Evolutionary conservation across 495 filamentous ascomycete species (phyloP).

Genomic region (Lentithecium fluviatile): DNA sequence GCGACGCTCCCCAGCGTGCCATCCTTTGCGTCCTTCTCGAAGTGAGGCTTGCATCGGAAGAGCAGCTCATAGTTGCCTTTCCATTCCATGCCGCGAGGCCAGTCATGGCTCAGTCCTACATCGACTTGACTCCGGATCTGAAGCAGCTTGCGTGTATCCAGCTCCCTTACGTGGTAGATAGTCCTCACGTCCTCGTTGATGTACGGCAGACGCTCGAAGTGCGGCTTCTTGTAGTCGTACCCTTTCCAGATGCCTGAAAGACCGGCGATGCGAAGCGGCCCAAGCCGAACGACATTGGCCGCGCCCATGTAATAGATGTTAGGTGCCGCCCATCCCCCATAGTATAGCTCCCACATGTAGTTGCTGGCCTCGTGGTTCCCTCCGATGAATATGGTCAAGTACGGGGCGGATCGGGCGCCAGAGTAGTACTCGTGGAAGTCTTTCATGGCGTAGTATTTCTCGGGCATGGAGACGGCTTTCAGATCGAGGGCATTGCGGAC

Average conservation of each 20-base stretch:
- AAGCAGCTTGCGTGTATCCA: slow-evolving; percentile 90
- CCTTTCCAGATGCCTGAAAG: slow-evolving; percentile 92
- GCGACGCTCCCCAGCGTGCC: slow-evolving; percentile 76
- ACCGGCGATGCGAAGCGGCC: slow-evolving; percentile 81
- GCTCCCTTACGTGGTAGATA: slow-evolving; percentile 83
- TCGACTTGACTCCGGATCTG: slow-evolving; percentile 80
- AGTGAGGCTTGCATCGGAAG: slow-evolving; percentile 67
- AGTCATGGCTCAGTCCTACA: slow-evolving; percentile 90
- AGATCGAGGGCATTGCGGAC: slow-evolving; percentile 86
- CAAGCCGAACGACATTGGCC: slow-evolving; percentile 79
- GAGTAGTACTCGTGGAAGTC: slow-evolving; percentile 95
- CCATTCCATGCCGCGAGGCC: slow-evolving; percentile 79
- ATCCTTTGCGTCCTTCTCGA: slow-evolving; percentile 67
- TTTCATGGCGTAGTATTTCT: slow-evolving; percentile 77
- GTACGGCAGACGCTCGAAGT: slow-evolving; percentile 86
- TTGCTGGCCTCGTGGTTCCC: slow-evolving; percentile 94
- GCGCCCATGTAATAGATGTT: slow-evolving; percentile 97
- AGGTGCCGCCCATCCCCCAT: slow-evolving; percentile 94
- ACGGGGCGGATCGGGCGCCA: slow-evolving; percentile 72
- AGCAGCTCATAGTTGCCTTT: slow-evolving; percentile 63
- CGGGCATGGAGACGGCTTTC: slow-evolving; percentile 78
- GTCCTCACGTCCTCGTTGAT: slow-evolving; percentile 66
- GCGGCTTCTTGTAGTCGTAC: slow-evolving; percentile 75
- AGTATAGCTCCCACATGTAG: slow-evolving; percentile 84
- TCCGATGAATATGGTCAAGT: slow-evolving; percentile 84